These are phyloP conservation scores for Centaurea solstitialis DNA, from an alignment of 129 eudicot species.

Conservation along the genomic window DNA sequence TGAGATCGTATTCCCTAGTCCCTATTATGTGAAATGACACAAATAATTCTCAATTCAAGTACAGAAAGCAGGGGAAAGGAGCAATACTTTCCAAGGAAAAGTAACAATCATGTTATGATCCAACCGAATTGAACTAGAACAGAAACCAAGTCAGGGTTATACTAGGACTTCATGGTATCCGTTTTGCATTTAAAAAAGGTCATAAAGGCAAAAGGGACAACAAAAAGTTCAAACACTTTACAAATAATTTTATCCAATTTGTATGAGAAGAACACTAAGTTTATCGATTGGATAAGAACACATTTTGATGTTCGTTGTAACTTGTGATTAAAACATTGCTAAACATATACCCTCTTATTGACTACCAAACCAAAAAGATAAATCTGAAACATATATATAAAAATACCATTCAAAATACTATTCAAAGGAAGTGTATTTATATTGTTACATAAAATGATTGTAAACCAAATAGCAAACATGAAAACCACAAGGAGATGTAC, in stretches of 20 bases:
- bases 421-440: background rate
- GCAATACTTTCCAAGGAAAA: background rate
- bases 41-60: background rate
- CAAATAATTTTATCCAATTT: background rate
- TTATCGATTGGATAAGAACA: background rate
- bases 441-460: background rate
- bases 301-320: background rate
- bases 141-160: background rate
- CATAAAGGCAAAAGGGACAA: background rate
- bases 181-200: background rate
- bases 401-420: too few relatives aligned
- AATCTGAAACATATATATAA: constrained; percentile 14
- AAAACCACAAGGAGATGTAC: constrained; percentile 11
- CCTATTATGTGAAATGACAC: background rate
- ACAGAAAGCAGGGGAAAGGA: background rate
- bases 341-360: background rate
- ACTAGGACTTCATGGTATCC: background rate
- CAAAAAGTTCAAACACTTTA: background rate
- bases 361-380: constrained; percentile 6
- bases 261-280: background rate
- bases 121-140: background rate
- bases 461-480: background rate
- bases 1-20: background rate
- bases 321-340: background rate
- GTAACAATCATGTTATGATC: background rate